Evolutionary conservation across 805 yeast species (phyloP).

Genomic region (Wickerhamiella kurtzmanii): DNA sequence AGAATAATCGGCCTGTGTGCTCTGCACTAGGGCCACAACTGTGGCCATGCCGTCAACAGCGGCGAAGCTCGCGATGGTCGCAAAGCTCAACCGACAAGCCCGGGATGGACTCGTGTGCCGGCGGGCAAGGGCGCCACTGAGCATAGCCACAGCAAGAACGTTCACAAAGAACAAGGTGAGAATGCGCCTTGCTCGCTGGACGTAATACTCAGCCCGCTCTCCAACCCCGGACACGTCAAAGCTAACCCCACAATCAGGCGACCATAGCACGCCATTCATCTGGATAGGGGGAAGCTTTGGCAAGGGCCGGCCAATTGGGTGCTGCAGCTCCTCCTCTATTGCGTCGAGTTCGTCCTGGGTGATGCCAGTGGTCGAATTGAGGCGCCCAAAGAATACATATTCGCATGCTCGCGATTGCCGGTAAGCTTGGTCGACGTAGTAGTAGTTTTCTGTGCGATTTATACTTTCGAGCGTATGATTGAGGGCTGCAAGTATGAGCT

Average conservation of each 20-base stretch:
- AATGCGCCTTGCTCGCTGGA: constrained; percentile 29
- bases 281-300: constrained; percentile 42
- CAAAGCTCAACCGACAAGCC: constrained; percentile 57
- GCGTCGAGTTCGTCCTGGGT: constrained; percentile 38
- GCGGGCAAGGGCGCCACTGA: constrained; percentile 32
- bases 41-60: constrained; percentile 58
- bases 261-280: constrained; percentile 51
- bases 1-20: constrained; percentile 43
- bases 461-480: constrained; percentile 28
- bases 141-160: neutral
- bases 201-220: constrained; percentile 37
- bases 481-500: constrained; percentile 11
- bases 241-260: constrained; percentile 78
- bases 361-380: constrained; percentile 42
- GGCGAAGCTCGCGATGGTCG: constrained; percentile 45
- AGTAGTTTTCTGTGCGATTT: constrained; percentile 38
- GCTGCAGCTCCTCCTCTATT: constrained; percentile 57
- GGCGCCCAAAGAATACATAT: constrained; percentile 51
- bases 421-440: constrained; percentile 39
- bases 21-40: constrained; percentile 44
- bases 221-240: constrained; percentile 34
- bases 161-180: constrained; percentile 30
- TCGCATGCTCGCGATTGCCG: constrained; percentile 50
- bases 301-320: constrained; percentile 73
- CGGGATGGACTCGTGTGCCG: constrained; percentile 66